These are phyloP conservation scores for Paramyrothecium roridum DNA, from an alignment of 2,329 filamentous ascomycete genomes.

Conservation along the genomic window DNA sequence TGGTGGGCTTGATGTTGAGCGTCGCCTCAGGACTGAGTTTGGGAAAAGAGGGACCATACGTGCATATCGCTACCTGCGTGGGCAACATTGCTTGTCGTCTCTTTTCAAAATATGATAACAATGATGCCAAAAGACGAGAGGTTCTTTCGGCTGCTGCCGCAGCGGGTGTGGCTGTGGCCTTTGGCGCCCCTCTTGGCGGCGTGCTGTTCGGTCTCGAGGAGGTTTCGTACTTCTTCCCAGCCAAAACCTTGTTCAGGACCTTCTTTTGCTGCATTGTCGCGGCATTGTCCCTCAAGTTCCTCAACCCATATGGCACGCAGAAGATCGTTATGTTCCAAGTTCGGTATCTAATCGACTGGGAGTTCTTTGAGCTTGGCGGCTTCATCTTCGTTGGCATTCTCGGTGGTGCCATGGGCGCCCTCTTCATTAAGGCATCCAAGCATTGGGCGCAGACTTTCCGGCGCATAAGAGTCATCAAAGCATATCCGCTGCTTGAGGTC, in stretches of 20 bases:
- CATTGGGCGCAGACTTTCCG: constrained; percentile 89
- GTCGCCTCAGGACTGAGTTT: constrained; percentile 90
- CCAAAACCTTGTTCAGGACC: constrained; percentile 93
- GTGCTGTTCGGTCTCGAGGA: constrained; percentile 93
- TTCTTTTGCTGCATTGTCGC: constrained; percentile 98
- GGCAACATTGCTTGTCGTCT: constrained; percentile 93
- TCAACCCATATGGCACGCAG: constrained; percentile 92
- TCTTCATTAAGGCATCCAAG: constrained; percentile 95
- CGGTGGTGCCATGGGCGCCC: constrained; percentile 78
- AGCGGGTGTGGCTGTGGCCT: constrained; percentile 89
- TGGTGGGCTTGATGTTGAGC: constrained; percentile 76
- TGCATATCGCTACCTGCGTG: constrained; percentile 94
- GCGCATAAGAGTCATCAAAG: constrained; percentile 75
- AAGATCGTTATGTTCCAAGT: constrained; percentile 98
- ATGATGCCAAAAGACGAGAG: constrained; percentile 91
- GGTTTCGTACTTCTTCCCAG: constrained; percentile 95
- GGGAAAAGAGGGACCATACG: constrained; percentile 92
- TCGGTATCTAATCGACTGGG: constrained; percentile 86
- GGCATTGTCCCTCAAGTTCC: constrained; percentile 85
- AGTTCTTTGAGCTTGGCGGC: constrained; percentile 81
- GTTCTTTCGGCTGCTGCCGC: constrained; percentile 91
- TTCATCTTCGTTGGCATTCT: constrained; percentile 86
- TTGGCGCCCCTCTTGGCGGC: constrained; percentile 82
- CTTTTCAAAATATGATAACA: constrained; percentile 91
- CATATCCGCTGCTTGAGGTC: constrained; percentile 82